Percentiles rank a stretch among this genome's conserved stretches.
Conservation (phyloP, 2,329 filamentous ascomycete species). For the Trichoderma asperellum region DNA sequence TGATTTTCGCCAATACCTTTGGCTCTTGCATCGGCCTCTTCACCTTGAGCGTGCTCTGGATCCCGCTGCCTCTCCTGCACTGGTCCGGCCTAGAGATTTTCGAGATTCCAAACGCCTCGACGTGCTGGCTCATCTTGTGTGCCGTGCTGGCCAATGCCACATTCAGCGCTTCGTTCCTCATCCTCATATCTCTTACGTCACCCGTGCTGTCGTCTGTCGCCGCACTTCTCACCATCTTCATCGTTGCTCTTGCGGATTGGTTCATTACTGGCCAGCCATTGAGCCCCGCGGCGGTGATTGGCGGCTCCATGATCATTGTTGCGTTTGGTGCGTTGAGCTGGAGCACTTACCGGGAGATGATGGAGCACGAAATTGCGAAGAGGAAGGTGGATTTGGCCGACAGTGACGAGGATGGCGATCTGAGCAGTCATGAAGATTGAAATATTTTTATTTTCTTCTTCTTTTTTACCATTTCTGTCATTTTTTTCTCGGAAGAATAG, state of each 20-base stretch:
- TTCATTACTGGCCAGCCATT: conserved; percentile 77
- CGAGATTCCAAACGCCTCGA: conserved; percentile 75
- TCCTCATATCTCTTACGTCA: conserved; percentile 89
- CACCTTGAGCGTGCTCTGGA: conserved; percentile 86
- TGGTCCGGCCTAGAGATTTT: conserved; percentile 78
- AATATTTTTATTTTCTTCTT: background rate
- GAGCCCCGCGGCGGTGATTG: conserved; percentile 73
- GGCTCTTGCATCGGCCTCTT: conserved; percentile 85
- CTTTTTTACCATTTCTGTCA: background rate
- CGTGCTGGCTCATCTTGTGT: conserved; percentile 77
- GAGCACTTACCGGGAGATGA: conserved; percentile 93
- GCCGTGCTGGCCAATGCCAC: conserved; percentile 85
- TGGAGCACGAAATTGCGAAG: conserved; percentile 73
- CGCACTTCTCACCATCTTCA: conserved; percentile 92
- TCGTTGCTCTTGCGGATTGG: conserved; percentile 92
- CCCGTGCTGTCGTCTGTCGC: conserved; percentile 93
- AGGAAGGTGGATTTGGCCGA: conserved; percentile 50
- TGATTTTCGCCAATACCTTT: conserved; percentile 94
- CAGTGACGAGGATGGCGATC: conserved; percentile 53
- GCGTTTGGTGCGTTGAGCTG: conserved; percentile 88
- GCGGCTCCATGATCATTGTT: conserved; percentile 83
- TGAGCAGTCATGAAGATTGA: conserved; percentile 40
- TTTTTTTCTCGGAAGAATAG: background rate
- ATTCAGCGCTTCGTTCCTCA: conserved; percentile 91
- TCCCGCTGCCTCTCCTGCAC: conserved; percentile 86